These are phyloP conservation scores for Ogataea naganishii DNA, from an alignment of 805 yeast genomes.

Conservation along the genomic window DNA sequence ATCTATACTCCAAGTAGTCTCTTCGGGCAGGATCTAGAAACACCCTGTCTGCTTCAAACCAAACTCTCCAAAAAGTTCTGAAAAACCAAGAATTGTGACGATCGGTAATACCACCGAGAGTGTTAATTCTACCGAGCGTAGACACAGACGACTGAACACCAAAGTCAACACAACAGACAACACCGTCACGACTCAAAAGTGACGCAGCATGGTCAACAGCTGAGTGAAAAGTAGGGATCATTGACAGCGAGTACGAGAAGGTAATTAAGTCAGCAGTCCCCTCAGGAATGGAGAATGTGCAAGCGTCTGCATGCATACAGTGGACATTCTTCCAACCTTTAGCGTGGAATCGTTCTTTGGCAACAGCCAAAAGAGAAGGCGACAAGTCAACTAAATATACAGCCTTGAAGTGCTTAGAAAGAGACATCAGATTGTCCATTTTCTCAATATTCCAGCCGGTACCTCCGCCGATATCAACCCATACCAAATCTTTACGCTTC, in stretches of 20 bases:
- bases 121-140: conserved; percentile 58
- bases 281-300: conserved; percentile 49
- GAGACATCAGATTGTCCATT: conserved; percentile 50
- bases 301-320: conserved; percentile 67
- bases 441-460: conserved; percentile 77
- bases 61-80: conserved; percentile 76
- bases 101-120: conserved; percentile 64
- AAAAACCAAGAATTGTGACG: conserved; percentile 71
- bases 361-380: conserved; percentile 69
- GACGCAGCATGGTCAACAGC: conserved; percentile 61
- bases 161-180: conserved; percentile 68
- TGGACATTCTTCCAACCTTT: conserved; percentile 51
- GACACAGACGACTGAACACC: conserved; percentile 67
- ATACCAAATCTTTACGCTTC: conserved; percentile 38
- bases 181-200: conserved; percentile 46
- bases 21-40: conserved; percentile 74
- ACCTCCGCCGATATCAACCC: conserved; percentile 85
- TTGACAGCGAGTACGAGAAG: conserved; percentile 72
- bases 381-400: conserved; percentile 70
- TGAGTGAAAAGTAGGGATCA: conserved; percentile 79
- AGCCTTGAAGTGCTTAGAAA: conserved; percentile 45
- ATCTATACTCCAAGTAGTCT: conserved; percentile 73
- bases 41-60: conserved; percentile 83
- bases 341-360: conserved; percentile 44
- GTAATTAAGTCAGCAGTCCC: conserved; percentile 62